Evolutionary conservation across 495 filamentous ascomycete genomes (phyloP).

Genomic region (Penicillium soppii): DNA sequence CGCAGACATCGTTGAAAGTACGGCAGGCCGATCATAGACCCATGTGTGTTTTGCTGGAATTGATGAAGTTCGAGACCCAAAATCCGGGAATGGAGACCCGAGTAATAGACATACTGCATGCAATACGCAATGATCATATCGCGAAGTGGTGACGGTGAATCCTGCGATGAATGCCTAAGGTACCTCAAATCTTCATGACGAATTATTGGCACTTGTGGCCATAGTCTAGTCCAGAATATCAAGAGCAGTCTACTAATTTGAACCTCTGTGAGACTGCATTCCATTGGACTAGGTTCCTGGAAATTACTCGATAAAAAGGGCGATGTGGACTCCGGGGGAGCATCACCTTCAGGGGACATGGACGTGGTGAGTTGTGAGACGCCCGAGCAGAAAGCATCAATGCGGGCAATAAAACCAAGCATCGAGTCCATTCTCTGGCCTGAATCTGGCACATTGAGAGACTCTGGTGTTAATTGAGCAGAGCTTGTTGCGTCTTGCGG

Average conservation of each 20-base stretch:
- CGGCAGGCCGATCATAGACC: constrained; percentile 9
- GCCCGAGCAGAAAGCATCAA: constrained; percentile 28
- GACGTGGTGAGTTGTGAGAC: constrained; percentile 20
- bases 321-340: constrained; percentile 14
- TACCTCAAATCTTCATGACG: constrained; percentile 6
- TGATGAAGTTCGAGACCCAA: constrained; percentile 23
- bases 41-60: constrained; percentile 1
- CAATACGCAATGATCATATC: constrained; percentile 24
- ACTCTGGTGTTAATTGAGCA: background rate
- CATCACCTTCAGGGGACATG: constrained; percentile 9
- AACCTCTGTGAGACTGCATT: constrained; percentile 17
- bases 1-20: constrained; percentile 29
- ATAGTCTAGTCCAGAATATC: constrained; percentile 24
- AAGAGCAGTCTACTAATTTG: constrained; percentile 18
- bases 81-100: constrained; percentile 25
- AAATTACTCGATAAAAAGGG: constrained; percentile 8
- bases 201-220: constrained; percentile 20
- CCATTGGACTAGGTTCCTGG: constrained; percentile 2
- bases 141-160: constrained; percentile 13
- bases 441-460: constrained; percentile 5
- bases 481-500: background rate
- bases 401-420: constrained; percentile 29
- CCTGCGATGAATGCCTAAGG: background rate
- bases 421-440: constrained; percentile 24
- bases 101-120: constrained; percentile 24